These are phyloP conservation scores for Tolypocladium amazonense DNA, from an alignment of 2,329 filamentous ascomycete genomes.

Conservation along the genomic window DNA sequence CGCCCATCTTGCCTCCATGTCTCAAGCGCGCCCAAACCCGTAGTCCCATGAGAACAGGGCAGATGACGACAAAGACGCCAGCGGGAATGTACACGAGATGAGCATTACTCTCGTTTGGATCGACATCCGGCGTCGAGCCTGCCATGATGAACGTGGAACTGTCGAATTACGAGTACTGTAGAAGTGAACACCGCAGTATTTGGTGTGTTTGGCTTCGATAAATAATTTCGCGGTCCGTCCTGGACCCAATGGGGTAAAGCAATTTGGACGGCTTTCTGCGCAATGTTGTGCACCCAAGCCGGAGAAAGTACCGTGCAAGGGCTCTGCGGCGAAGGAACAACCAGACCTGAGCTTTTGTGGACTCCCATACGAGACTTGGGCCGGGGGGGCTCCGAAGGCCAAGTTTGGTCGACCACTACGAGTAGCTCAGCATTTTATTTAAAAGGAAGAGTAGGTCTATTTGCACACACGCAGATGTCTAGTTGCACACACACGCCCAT, in stretches of 20 bases:
- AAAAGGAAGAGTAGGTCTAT: not conserved
- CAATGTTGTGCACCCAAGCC: not conserved
- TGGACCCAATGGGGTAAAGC: too few relatives aligned
- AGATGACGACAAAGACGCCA: constrained; percentile 12
- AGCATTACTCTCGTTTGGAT: constrained; percentile 9
- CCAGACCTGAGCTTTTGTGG: not conserved
- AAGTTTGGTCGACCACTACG: not conserved
- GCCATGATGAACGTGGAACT: not conserved
- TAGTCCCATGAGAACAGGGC: constrained; percentile 9
- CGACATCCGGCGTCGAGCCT: not conserved
- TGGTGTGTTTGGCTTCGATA: not conserved
- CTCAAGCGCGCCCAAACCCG: constrained; percentile 11
- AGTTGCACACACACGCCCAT: too few relatives aligned
- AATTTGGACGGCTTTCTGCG: too few relatives aligned
- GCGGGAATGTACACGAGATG: constrained; percentile 14
- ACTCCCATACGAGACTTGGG: not conserved
- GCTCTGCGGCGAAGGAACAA: not conserved
- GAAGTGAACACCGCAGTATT: too few relatives aligned
- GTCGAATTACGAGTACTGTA: not conserved
- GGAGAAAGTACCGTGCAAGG: not conserved
- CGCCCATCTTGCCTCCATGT: constrained; percentile 9
- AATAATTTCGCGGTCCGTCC: not conserved
- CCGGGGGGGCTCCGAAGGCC: not conserved
- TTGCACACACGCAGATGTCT: too few relatives aligned
- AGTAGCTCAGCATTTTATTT: not conserved